A percentile compares a stretch with the other conserved stretches of the same genome.
These are phyloP conservation scores for Microstroma glucosiphilum DNA, from an alignment of 1,284 basidiomycete species.

Conservation along the genomic window DNA sequence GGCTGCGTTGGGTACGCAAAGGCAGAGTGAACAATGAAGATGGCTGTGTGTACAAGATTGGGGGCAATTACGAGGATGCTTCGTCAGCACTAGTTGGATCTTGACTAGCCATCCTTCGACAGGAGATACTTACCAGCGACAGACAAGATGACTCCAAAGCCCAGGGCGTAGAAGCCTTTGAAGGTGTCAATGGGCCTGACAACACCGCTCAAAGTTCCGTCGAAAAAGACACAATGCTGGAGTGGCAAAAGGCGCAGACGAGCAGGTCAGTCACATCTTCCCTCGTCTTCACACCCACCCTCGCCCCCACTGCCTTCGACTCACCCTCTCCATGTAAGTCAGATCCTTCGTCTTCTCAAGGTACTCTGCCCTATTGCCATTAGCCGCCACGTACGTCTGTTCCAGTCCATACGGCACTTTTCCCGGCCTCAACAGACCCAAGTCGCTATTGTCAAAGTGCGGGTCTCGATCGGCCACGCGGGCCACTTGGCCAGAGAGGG, in stretches of 20 bases:
- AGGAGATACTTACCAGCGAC: not conserved
- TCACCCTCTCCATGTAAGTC: slow-evolving; percentile 1
- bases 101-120: no score
- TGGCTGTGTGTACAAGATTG: no score
- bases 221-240: not conserved
- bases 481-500: no score
- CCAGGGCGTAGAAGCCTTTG: slow-evolving; percentile 8
- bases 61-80: no score
- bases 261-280: no score
- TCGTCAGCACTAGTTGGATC: no score
- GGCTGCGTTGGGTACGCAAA: not conserved
- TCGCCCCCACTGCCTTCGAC: no score
- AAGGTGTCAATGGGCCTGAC: slow-evolving; percentile 4
- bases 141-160: not conserved
- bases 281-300: no score
- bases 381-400: slow-evolving; percentile 8
- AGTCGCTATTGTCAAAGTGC: not conserved
- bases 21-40: not conserved
- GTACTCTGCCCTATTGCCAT: slow-evolving; percentile 3
- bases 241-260: no score
- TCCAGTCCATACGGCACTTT: not conserved
- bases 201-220: not conserved
- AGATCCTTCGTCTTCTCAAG: not conserved
- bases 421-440: not conserved
- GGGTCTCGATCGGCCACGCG: not conserved